Evolutionary conservation across 352 stramenopile genomes (phyloP).

Genomic region (Saprolegnia parasitica): DNA sequence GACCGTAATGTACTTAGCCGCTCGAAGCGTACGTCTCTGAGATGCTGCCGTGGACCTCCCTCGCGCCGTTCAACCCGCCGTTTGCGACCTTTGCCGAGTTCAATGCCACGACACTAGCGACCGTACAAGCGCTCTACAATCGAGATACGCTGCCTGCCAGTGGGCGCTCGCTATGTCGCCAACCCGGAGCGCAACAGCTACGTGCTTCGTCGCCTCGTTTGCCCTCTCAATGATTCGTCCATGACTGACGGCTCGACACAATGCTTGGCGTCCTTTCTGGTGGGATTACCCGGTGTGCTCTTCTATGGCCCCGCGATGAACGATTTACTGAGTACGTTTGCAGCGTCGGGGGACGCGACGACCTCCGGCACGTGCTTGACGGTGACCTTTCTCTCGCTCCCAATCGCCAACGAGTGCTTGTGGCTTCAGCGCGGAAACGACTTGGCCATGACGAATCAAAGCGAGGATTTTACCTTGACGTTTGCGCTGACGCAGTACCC

Average conservation of each 20-base stretch:
- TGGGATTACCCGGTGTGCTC: background rate
- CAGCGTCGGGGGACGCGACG: background rate
- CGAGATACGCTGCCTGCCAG: background rate
- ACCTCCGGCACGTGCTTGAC: background rate
- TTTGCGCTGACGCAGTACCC: slow-evolving; percentile 6
- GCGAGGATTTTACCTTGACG: background rate
- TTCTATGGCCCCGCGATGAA: slow-evolving; percentile 7
- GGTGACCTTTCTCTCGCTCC: background rate
- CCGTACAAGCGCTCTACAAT: background rate
- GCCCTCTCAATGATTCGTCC: background rate
- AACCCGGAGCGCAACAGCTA: background rate
- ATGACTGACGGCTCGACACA: background rate
- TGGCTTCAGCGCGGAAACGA: background rate
- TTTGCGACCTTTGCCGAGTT: background rate
- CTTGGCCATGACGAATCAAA: background rate
- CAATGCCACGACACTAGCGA: background rate
- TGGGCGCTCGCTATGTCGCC: background rate
- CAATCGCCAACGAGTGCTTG: background rate
- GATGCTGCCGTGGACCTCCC: background rate
- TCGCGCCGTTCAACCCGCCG: background rate
- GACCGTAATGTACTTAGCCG: background rate
- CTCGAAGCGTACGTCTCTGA: background rate
- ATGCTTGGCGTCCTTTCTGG: background rate
- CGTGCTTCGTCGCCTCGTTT: background rate
- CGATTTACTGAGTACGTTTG: background rate